Conservation (phyloP, 2,329 filamentous ascomycete species). For the Trichophyton simii region DNA sequence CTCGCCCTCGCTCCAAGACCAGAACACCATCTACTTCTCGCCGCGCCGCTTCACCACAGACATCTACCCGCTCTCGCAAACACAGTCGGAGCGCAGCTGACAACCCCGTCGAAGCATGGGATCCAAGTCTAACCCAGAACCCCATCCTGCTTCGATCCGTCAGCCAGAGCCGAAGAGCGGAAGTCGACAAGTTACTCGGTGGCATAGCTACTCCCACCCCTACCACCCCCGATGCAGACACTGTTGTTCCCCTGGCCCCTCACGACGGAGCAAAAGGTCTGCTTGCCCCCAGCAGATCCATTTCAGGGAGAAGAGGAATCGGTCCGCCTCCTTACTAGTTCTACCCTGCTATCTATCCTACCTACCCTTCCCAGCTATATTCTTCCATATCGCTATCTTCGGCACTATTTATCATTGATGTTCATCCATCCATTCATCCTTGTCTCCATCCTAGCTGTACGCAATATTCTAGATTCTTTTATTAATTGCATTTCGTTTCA, state of each 20-base stretch:
- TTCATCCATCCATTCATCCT: no score
- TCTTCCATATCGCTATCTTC: no score
- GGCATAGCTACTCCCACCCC: constrained; percentile 25
- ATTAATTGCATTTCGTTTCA: no score
- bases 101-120: not conserved
- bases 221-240: not conserved
- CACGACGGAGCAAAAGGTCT: not conserved
- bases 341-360: not conserved
- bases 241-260: not conserved
- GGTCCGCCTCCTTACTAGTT: constrained; percentile 18
- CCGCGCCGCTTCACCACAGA: not conserved
- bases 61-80: not conserved
- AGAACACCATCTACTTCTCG: not conserved
- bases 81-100: not conserved
- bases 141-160: constrained; percentile 5
- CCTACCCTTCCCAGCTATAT: not conserved
- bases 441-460: no score
- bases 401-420: no score
- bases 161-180: constrained; percentile 16
- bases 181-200: constrained; percentile 28
- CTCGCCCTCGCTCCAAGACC: not conserved
- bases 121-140: constrained; percentile 22
- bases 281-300: not conserved
- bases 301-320: constrained; percentile 11
- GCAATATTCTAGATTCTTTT: no score